Percentiles rank a stretch among this genome's conserved stretches.
Evolutionary conservation across 2,329 filamentous ascomycete genomes (phyloP).

Genomic region (Trichoderma atrobrunneum): DNA sequence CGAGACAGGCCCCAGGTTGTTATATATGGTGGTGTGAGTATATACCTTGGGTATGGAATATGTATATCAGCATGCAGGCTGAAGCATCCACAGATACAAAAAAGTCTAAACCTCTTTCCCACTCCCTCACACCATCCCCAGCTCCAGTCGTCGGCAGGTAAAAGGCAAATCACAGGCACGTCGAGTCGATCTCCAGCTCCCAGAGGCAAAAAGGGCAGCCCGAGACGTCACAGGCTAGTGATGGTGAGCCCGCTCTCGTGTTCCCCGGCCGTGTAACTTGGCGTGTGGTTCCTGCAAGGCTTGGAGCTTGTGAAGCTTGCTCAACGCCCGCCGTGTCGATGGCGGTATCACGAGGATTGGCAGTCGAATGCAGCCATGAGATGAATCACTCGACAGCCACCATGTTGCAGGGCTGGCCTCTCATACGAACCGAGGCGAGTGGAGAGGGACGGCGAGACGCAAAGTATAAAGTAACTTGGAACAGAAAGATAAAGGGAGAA

Average conservation of each 20-base stretch:
- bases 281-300: constrained; percentile 14
- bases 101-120: constrained; percentile 11
- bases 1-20: constrained; percentile 8
- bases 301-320: constrained; percentile 19
- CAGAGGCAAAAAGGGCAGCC: background rate
- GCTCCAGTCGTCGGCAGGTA: background rate
- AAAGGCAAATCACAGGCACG: constrained; percentile 8
- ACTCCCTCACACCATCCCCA: constrained; percentile 6
- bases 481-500: background rate
- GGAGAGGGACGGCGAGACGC: background rate
- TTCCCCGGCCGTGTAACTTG: constrained; percentile 5
- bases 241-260: constrained; percentile 10
- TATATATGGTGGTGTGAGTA: background rate
- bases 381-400: constrained; percentile 5
- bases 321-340: constrained; percentile 8
- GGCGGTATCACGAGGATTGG: constrained; percentile 18
- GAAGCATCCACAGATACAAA: background rate
- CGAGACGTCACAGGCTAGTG: constrained; percentile 16
- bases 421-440: background rate
- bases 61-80: constrained; percentile 9
- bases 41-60: background rate
- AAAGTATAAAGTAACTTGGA: constrained; percentile 8
- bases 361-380: constrained; percentile 18
- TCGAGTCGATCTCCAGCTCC: background rate
- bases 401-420: background rate